phyloP scores from a whole-genome alignment of 495 filamentous ascomycete species.

The Xylaria intraflava region DNA sequence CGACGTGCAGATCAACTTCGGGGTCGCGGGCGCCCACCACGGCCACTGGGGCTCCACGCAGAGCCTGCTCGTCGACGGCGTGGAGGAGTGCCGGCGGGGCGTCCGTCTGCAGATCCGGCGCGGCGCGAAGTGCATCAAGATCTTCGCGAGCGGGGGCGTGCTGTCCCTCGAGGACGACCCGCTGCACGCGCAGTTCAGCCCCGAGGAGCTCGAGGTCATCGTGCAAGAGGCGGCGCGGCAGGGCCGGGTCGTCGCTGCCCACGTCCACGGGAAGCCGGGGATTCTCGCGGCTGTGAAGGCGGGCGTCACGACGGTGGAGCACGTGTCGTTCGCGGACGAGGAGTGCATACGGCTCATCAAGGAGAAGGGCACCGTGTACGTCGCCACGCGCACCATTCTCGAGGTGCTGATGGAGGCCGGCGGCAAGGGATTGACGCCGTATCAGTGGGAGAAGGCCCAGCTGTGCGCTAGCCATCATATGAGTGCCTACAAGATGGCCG shows the following conservation, averaged over 20 bases:
- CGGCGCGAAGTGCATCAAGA: constrained; percentile 46
- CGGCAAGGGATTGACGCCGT: constrained; percentile 24
- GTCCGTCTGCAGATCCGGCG: constrained; percentile 44
- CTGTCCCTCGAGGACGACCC: constrained; percentile 41
- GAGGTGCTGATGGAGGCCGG: constrained; percentile 27
- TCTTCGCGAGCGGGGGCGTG: constrained; percentile 45
- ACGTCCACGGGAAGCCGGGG: constrained; percentile 46
- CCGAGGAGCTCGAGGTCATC: constrained; percentile 44
- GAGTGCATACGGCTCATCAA: constrained; percentile 43
- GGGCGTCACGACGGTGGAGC: constrained; percentile 43
- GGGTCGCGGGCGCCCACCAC: constrained; percentile 16
- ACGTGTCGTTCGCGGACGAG: constrained; percentile 39
- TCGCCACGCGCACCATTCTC: constrained; percentile 40
- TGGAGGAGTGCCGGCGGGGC: constrained; percentile 39
- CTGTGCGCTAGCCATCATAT: constrained; percentile 29
- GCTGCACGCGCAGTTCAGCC: constrained; percentile 41
- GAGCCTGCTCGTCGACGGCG: constrained; percentile 38
- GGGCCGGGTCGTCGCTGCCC: constrained; percentile 41
- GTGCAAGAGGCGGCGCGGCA: constrained; percentile 43
- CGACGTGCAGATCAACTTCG: constrained; percentile 26
- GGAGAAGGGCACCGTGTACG: constrained; percentile 36
- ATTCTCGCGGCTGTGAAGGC: constrained; percentile 43
- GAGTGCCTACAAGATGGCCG: constrained; percentile 39
- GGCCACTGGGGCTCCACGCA: constrained; percentile 22
- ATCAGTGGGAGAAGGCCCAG: constrained; percentile 38